Evolutionary conservation across 176 grass and related monocot species (phyloP), one percentile per base, ranked within the genome.

Genomic region (Oryza meyeriana): DNA sequence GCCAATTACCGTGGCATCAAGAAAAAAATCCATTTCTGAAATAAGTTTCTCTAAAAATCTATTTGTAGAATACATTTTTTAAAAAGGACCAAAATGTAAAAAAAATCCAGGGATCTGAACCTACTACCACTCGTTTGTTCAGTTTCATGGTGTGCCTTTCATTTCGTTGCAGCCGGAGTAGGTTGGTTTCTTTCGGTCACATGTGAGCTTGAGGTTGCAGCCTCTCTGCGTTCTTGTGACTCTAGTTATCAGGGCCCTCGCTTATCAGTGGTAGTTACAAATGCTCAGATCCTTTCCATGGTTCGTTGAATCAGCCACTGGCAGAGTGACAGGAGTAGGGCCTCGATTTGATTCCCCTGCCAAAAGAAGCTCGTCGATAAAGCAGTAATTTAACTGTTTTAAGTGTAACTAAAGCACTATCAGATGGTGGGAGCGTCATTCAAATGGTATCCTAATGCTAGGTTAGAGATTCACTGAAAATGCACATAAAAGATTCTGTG

Each of bases 261-360:
- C 85, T 87, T 87, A 87, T 87, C 79, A 82, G 29, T 26, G 14
- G 59, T n/a, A 14, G 77, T 28, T 3, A 74, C 50, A 17, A 11
- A 8, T 28, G 58, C 13, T 28, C 77, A 36, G 69, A 75, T 59
- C 1, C 72, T 66, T 74, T 34, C 4, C 1, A 10, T 61, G 71
- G 8, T 18, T 32, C 2, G 13, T 58, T 31, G 14, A 42, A 48
- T 12, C 52, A 14, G 76, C 69, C 40, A 64, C 8, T 8, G 24
- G 47, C 1, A 29, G 30, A 48, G 50, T 55, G 45, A 81, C 55
- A 59, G n/a, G n/a, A 10, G 48, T 57, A 59, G 47, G 33, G 48
- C 24, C 42, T 55, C 6, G 47, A 1, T 25, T 47, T n/a, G 55
- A 69, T 42, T 42, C 36, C 25, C 39, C 7, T 4, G 39, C 7